Base-by-base conservation (phyloP, 1,284 basidiomycete species). In the Moesziomyces sp. region DNA sequence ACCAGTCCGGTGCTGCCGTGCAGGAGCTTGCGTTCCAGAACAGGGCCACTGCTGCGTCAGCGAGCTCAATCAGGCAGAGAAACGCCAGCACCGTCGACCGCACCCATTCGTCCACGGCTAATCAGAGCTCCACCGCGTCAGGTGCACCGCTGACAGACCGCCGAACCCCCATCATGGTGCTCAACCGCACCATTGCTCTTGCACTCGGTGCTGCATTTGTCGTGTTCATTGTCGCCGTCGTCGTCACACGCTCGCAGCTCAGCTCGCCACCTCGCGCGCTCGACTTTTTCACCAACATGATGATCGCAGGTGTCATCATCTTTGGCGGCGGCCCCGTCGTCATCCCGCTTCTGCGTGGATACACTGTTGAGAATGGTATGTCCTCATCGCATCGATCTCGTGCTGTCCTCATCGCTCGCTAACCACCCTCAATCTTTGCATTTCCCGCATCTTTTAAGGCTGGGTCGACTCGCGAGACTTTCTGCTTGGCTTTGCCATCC, bases 301-400 rank as follows among this genome's bases (percentile, higher is more conserved):
- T 86, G 52, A 77, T 87, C 23, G 86, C 86, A 1, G 86, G 87
- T 5, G 87, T 88, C 10, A 88, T 89, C 78, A 88, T 89, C 63
- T 88, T 89, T 74, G 89, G 89, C 19, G 89, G 88, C 10, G 89
- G 89, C 16, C 89, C 89, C 0, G 89, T 89, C 8, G 88, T 89
- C 35, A 88, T 89, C 62, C 88, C 88, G 2, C 85, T 89, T 5
- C 83, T 89, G 13, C 85, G 87, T 19, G 86, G 87, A 55, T 90
- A 89, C 75, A 87, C 87, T 3, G 88, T 89, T n/a, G 85, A 86
- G 13, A 86, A 86, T 18, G 88, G 84, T 69, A 46, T 42, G 52
- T 16, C 5, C 23, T n/a, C 16, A 14, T 30, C 35, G 16, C 9
- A 18, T 47, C 11, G 18, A 10, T n/a, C 44, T 19, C 44, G 10